Base-by-base conservation (phyloP, 305 asterid genomes). In the Fraxinus angustifolia region DNA sequence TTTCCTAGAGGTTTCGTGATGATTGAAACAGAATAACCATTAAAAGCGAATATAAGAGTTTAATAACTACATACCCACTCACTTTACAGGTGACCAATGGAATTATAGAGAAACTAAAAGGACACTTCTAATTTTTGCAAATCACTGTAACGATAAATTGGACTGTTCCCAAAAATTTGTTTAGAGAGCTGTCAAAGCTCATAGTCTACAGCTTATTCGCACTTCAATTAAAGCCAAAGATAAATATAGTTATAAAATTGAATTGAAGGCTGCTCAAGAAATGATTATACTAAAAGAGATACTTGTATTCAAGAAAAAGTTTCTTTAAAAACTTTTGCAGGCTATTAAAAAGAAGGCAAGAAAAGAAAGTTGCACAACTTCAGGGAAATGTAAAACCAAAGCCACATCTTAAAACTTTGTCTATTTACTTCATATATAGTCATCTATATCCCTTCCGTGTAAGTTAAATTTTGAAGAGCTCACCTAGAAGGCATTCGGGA, bases 291-390 rank as follows among this genome's bases (percentile, higher is more conserved):
- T 65, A 26, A 23, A 65, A 65, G 17, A 65, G 17, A 23, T 19
- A 2, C 33, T 11, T 11, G 35, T 65, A 65, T 65, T 65, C 17
- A 65, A 65, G n/a, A 7, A 23, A 23, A 65, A 4, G 0, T 65
- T 65, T 65, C 34, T 23, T 26, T 10, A 3, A 23, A 62, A 26
- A 65, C 26, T 65, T 10, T 23, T 65, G 28, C 34, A 11, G 35
- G 65, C 80, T 35, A 79, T 50, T 70, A 77, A 58, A 3, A 35
- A 71, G n/a, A 45, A 75, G 21, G 58, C 58, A 75, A 33, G 17
- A 36, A 34, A 70, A 30, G 33, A 31, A 67, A 23, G 36, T 79
- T 21, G 56, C 14, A 34, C 60, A 12, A 34, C 78, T 26, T 78
- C 23, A 38, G 53, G 53, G 36, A 21, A 17, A 71, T 79, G 48